Evolutionary conservation across 2,329 filamentous ascomycete species (phyloP).

Genomic region (Fusarium zealandicum): DNA sequence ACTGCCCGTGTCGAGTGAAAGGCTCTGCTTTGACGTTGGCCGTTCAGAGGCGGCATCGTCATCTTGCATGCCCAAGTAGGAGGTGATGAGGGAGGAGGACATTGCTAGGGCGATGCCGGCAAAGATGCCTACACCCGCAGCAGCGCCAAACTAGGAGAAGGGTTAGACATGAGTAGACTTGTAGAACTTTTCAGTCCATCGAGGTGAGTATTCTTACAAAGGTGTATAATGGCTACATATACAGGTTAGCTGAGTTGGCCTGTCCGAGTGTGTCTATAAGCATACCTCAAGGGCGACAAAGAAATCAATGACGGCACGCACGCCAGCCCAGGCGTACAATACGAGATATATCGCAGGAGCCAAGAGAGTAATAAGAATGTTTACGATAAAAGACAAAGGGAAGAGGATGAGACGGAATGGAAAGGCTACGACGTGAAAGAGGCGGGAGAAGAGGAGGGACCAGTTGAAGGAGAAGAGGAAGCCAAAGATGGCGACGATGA

Average conservation of each 20-base stretch:
- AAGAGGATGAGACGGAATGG: conserved; percentile 44
- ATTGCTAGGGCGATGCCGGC: conserved; percentile 67
- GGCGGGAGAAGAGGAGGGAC: conserved; percentile 33
- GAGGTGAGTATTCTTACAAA: conserved; percentile 46
- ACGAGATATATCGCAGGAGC: conserved; percentile 49
- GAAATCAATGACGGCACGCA: conserved; percentile 39
- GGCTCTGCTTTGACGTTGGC: conserved; percentile 21
- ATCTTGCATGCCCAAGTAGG: conserved; percentile 55
- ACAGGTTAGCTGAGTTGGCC: conserved; percentile 6
- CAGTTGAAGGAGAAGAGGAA: conserved; percentile 43
- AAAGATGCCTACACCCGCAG: conserved; percentile 70
- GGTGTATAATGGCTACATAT: conserved; percentile 50
- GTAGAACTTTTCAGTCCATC: background rate
- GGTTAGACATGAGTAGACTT: background rate
- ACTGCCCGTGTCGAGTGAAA: conserved; percentile 21
- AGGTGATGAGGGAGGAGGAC: conserved; percentile 61
- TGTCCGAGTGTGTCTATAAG: background rate
- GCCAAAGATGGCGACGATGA: conserved; percentile 38
- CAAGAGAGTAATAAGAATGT: conserved; percentile 44
- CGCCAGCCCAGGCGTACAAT: conserved; percentile 38
- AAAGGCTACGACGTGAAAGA: conserved; percentile 38
- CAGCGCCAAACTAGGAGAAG: conserved; percentile 62
- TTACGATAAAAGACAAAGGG: conserved; percentile 42
- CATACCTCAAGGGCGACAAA: conserved; percentile 49
- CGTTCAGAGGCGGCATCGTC: conserved; percentile 20